A percentile compares a stretch with the other conserved stretches of the same genome.
phyloP scores from a whole-genome alignment of 1,284 basidiomycete genomes.

The Takashimella koratensis region DNA sequence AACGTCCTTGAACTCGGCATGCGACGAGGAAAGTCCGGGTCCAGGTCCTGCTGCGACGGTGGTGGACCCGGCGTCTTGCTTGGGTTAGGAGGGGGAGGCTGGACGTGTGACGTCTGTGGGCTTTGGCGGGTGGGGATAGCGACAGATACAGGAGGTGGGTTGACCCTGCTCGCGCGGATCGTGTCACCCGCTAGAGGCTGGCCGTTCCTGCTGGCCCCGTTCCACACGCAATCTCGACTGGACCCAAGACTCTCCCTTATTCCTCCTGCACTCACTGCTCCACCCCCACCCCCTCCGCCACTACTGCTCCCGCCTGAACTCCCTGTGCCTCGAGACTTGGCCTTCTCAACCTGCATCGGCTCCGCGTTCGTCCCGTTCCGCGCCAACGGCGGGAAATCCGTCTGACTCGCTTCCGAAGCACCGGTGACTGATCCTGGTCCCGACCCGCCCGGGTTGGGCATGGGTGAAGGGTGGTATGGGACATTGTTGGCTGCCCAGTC shows the following conservation, averaged over 20 bases:
- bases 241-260: background rate
- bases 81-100: constrained; percentile 9
- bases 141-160: constrained; percentile 1
- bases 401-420: constrained; percentile 13
- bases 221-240: constrained; percentile 24
- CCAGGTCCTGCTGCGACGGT: constrained; percentile 5
- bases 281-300: background rate
- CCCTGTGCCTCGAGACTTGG: constrained; percentile 19
- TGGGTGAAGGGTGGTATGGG: constrained; percentile 41
- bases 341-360: constrained; percentile 44
- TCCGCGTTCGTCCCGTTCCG: constrained; percentile 28
- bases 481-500: constrained; percentile 47
- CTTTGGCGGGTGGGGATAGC: background rate
- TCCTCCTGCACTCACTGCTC: background rate
- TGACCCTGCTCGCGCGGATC: background rate
- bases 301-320: background rate
- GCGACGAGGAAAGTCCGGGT: constrained; percentile 41
- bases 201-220: constrained; percentile 12
- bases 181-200: background rate
- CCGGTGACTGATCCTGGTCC: background rate
- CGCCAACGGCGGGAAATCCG: constrained; percentile 40
- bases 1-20: constrained; percentile 18
- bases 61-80: constrained; percentile 4
- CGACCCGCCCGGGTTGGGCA: no score
- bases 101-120: constrained; percentile 2